Evolutionary conservation across 805 yeast species (phyloP).

Genomic region (Lachancea fermentati): DNA sequence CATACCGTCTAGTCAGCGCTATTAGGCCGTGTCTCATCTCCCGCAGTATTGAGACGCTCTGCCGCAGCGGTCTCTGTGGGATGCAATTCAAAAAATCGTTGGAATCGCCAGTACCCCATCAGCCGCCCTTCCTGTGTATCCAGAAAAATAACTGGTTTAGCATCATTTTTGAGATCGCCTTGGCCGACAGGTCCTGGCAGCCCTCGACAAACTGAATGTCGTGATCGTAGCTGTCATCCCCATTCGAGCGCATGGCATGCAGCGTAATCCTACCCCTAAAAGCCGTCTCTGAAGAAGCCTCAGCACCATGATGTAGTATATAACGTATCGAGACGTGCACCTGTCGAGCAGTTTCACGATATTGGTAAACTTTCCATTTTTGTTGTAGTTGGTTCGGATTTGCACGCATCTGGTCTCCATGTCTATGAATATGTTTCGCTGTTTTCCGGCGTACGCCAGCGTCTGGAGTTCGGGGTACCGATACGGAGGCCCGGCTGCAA

Average conservation of each 20-base stretch:
- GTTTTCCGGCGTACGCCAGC: constrained; percentile 7
- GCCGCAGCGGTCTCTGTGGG: too few relatives aligned
- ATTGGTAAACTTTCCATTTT: constrained; percentile 1
- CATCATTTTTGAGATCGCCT: neutral
- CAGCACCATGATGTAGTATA: neutral
- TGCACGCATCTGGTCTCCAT: constrained; percentile 5
- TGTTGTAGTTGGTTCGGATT: constrained; percentile 5
- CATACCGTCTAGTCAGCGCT: too few relatives aligned
- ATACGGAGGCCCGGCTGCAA: constrained; percentile 7
- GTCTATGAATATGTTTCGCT: constrained; percentile 5
- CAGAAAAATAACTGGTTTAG: neutral
- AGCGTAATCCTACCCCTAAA: neutral
- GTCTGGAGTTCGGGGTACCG: constrained; percentile 4
- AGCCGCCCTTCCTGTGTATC: too few relatives aligned
- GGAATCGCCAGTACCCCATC: too few relatives aligned
- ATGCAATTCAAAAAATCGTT: too few relatives aligned
- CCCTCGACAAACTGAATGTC: neutral
- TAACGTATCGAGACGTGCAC: neutral
- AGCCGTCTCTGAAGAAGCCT: neutral
- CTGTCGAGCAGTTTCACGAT: neutral
- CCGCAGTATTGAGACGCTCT: too few relatives aligned
- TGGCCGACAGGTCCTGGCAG: neutral
- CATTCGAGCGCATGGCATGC: neutral
- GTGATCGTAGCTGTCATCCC: neutral
- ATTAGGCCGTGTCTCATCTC: too few relatives aligned